These are phyloP conservation scores for Aspergillus candidus DNA, from an alignment of 2,329 filamentous ascomycete species.

Conservation along the genomic window DNA sequence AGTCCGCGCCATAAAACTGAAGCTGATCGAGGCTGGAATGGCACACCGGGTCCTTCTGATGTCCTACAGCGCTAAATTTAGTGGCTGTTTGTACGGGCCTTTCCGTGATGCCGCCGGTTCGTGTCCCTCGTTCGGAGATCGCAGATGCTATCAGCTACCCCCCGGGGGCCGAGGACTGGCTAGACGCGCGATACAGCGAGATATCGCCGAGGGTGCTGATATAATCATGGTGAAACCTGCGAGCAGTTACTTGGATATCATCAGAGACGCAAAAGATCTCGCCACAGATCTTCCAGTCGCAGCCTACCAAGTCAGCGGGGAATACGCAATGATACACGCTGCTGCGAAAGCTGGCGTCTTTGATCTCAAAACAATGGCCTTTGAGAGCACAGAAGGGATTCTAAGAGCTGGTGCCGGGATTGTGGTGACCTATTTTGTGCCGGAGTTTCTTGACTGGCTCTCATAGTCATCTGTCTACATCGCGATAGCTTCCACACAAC, in stretches of 20 bases:
- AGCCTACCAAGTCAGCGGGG: conserved; percentile 94
- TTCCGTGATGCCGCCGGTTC: conserved; percentile 96
- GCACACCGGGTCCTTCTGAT: conserved; percentile 88
- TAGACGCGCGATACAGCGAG: conserved; percentile 78
- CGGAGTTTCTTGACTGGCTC: conserved; percentile 64
- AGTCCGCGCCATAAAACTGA: conserved; percentile 95
- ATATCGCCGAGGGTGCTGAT: conserved; percentile 90
- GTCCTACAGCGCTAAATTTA: conserved; percentile 98
- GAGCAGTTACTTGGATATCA: conserved; percentile 92
- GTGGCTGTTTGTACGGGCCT: conserved; percentile 89
- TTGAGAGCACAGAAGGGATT: conserved; percentile 91
- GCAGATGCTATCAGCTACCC: conserved; percentile 93
- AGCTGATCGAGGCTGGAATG: conserved; percentile 90
- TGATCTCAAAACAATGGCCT: conserved; percentile 87
- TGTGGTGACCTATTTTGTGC: conserved; percentile 89
- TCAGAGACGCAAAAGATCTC: conserved; percentile 92
- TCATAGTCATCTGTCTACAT: conserved; percentile 11
- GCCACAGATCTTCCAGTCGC: conserved; percentile 87
- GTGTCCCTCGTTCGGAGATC: conserved; percentile 83
- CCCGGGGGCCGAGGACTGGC: conserved; percentile 88
- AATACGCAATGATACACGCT: conserved; percentile 97
- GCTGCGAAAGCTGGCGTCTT: conserved; percentile 95
- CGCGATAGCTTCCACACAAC: too few species aligned
- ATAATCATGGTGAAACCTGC: conserved; percentile 99
- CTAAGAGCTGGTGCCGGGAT: conserved; percentile 89